These are phyloP conservation scores for Blastocystis sp. DNA, from an alignment of 352 stramenopile genomes.

Conservation along the genomic window DNA sequence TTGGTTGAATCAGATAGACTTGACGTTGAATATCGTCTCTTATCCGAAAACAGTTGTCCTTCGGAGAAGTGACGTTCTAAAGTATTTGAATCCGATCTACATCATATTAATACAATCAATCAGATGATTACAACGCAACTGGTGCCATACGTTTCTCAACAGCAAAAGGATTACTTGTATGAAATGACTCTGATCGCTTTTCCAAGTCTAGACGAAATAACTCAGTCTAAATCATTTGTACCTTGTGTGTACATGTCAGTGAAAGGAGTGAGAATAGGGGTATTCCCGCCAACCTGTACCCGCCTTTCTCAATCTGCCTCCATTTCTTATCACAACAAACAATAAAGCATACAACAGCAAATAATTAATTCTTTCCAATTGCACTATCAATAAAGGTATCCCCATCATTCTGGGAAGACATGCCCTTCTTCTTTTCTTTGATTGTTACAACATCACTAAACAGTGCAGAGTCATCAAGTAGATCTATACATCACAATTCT, in stretches of 20 bases:
- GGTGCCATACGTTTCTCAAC: not conserved
- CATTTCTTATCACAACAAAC: conserved; percentile 17
- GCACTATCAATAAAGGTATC: conserved; percentile 38
- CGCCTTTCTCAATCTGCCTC: not conserved
- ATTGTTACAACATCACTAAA: conserved; percentile 38
- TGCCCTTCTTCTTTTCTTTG: not conserved
- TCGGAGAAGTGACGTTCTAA: not conserved
- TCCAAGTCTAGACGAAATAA: not conserved
- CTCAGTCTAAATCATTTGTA: no score
- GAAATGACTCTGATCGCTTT: not conserved
- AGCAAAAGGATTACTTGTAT: conserved; percentile 15
- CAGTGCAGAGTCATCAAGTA: not conserved
- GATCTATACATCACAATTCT: no score
- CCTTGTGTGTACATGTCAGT: no score
- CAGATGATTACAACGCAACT: no score
- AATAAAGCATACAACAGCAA: not conserved
- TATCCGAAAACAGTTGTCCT: not conserved
- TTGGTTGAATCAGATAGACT: not conserved
- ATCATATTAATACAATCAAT: no score
- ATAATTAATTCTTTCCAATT: conserved; percentile 15
- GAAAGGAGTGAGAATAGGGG: no score
- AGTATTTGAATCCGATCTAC: not conserved
- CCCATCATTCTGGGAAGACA: not conserved
- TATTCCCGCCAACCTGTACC: not conserved
- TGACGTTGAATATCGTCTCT: not conserved